Evolutionary conservation across 2,329 filamentous ascomycete species (phyloP).

Genomic region (Sordariomycetes sp.): DNA sequence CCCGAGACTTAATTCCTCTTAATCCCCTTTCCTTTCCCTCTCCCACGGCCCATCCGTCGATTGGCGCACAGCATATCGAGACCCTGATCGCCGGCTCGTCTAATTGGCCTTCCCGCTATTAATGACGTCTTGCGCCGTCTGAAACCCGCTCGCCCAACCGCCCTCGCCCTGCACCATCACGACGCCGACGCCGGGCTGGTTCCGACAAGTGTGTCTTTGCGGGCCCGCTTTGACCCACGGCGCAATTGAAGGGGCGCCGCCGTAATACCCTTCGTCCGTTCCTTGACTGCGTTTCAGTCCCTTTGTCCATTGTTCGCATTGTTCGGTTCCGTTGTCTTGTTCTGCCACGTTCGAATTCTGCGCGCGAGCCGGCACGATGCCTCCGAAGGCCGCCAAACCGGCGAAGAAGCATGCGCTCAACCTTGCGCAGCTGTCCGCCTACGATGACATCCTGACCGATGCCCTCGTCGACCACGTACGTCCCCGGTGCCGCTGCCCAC

Average conservation of each 20-base stretch:
- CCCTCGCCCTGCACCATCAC: not conserved
- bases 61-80: not conserved
- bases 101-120: not conserved
- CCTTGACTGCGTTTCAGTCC: not conserved
- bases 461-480: conserved; percentile 88
- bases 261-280: conserved; percentile 3
- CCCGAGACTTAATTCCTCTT: not conserved
- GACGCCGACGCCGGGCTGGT: not conserved
- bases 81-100: not conserved
- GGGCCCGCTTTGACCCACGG: not conserved
- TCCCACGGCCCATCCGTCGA: not conserved
- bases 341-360: not conserved
- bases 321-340: not conserved
- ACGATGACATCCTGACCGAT: conserved; percentile 94
- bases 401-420: conserved; percentile 65
- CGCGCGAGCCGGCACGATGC: not conserved
- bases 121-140: conserved; percentile 3
- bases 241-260: conserved; percentile 1
- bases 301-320: not conserved
- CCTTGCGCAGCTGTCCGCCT: conserved; percentile 76
- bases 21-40: conserved; percentile 1
- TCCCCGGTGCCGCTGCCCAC: conserved; percentile 11
- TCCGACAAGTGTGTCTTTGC: not conserved
- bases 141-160: not conserved
- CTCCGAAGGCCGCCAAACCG: not conserved